Evolutionary conservation across 495 filamentous ascomycete genomes (phyloP).

Genomic region (Talaromyces thailandensis): DNA sequence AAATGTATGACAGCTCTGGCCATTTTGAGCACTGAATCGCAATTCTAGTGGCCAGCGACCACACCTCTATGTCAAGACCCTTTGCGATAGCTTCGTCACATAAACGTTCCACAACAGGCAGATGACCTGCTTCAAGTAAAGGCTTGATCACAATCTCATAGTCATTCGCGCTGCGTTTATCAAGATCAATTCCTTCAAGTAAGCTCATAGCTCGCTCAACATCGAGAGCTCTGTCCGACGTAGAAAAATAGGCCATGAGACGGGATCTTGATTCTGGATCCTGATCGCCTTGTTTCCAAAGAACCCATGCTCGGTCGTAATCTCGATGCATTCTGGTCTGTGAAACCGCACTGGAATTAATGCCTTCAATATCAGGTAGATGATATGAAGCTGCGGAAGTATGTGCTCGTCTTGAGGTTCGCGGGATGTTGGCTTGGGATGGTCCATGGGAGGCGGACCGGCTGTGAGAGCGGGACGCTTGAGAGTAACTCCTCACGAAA

Average conservation of each 20-base stretch:
- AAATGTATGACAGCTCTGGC: slow-evolving; percentile 14
- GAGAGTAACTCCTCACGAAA: background rate
- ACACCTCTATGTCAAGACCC: slow-evolving; percentile 13
- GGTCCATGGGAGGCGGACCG: background rate
- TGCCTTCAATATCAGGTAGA: background rate
- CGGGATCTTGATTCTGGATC: slow-evolving; percentile 17
- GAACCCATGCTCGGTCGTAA: slow-evolving; percentile 28
- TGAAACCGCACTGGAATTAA: slow-evolving; percentile 10
- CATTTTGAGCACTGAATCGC: slow-evolving; percentile 28
- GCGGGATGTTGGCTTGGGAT: background rate
- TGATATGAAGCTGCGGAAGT: background rate
- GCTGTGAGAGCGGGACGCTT: background rate
- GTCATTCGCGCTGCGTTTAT: slow-evolving; percentile 23
- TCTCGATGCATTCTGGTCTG: slow-evolving; percentile 7
- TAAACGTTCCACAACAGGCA: slow-evolving; percentile 14
- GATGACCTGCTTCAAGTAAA: slow-evolving; percentile 11
- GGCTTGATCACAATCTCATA: slow-evolving; percentile 27
- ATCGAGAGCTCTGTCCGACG: slow-evolving; percentile 24
- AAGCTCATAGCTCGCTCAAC: slow-evolving; percentile 27
- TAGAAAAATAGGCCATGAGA: slow-evolving; percentile 29
- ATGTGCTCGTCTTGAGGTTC: background rate
- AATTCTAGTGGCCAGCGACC: slow-evolving; percentile 21
- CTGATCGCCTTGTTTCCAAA: slow-evolving; percentile 21
- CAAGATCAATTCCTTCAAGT: slow-evolving; percentile 26
- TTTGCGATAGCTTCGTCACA: slow-evolving; percentile 22